Percentiles rank a stretch among this genome's conserved stretches.
phyloP scores from a whole-genome alignment of 2,329 filamentous ascomycete species.

The Fusarium robinianum region DNA sequence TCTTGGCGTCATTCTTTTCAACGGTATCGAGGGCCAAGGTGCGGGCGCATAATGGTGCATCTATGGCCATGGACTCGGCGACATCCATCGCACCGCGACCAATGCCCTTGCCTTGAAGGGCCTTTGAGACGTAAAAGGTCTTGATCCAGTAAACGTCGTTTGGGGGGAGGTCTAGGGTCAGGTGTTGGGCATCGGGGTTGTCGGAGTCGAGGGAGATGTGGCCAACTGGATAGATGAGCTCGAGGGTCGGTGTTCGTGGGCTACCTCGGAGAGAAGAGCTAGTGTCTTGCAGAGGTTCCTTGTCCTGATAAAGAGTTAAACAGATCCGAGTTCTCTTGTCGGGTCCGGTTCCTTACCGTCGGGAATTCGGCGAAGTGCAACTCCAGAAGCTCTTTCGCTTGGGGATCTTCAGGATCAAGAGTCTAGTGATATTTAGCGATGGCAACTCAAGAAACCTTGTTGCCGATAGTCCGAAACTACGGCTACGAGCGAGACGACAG shows the following conservation, averaged over 20 bases:
- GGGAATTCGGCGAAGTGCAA: conserved; percentile 24
- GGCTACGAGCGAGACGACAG: too few species aligned
- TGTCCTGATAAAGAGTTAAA: conserved; percentile 14
- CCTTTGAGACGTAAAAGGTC: conserved; percentile 35
- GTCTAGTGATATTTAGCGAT: conserved; percentile 4
- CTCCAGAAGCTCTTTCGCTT: conserved; percentile 6
- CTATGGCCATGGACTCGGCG: conserved; percentile 34
- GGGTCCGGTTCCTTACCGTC: not conserved
- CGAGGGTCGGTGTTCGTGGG: conserved; percentile 18
- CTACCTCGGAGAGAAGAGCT: conserved; percentile 17
- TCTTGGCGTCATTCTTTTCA: conserved; percentile 28
- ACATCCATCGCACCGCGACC: conserved; percentile 39
- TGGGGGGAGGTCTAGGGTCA: conserved; percentile 25
- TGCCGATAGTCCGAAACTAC: too few species aligned
- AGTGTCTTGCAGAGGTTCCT: conserved; percentile 22
- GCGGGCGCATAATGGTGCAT: conserved; percentile 31
- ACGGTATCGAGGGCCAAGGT: conserved; percentile 37
- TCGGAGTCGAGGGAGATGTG: conserved; percentile 34
- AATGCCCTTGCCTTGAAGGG: conserved; percentile 34
- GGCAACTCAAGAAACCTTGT: too few species aligned
- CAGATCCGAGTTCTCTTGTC: accelerated
- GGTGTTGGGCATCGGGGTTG: conserved; percentile 14
- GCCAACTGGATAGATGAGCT: conserved; percentile 26
- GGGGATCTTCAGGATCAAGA: conserved; percentile 6
- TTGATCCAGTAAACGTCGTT: conserved; percentile 39